These are phyloP conservation scores for Lipomyces mesembrius DNA, from an alignment of 805 yeast species.

Conservation along the genomic window DNA sequence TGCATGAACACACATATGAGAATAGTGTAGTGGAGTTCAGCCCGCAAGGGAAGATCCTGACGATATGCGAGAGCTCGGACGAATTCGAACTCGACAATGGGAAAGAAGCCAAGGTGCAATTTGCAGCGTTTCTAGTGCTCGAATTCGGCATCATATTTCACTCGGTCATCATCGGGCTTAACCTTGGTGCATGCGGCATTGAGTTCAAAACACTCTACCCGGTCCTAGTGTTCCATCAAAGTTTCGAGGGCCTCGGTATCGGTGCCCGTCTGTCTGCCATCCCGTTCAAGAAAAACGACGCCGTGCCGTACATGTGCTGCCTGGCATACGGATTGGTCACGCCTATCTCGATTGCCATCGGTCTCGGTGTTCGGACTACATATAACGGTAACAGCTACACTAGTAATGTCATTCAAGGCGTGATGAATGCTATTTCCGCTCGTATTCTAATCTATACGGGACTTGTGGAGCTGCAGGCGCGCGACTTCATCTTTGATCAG, in stretches of 20 bases:
- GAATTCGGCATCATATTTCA: conserved; percentile 84
- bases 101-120: not conserved
- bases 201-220: conserved; percentile 72
- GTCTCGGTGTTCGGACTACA: conserved; percentile 65
- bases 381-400: conserved; percentile 50
- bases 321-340: conserved; percentile 58
- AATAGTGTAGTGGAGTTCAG: not conserved
- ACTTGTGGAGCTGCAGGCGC: conserved; percentile 72
- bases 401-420: conserved; percentile 62
- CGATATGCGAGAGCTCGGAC: no score
- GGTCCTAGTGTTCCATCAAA: conserved; percentile 58
- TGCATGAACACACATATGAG: not conserved
- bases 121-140: conserved; percentile 56
- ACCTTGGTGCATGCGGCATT: conserved; percentile 77
- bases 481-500: conserved; percentile 59
- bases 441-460: conserved; percentile 75
- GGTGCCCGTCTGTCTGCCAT: conserved; percentile 69
- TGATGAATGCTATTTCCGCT: conserved; percentile 69
- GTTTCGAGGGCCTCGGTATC: conserved; percentile 77
- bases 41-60: not conserved
- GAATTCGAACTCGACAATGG: not conserved
- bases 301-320: conserved; percentile 49
- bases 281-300: conserved; percentile 52
- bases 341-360: conserved; percentile 70
- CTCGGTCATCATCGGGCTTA: conserved; percentile 77